Base-by-base conservation (phyloP, 1,284 basidiomycete species). In the Serendipita sp. region DNA sequence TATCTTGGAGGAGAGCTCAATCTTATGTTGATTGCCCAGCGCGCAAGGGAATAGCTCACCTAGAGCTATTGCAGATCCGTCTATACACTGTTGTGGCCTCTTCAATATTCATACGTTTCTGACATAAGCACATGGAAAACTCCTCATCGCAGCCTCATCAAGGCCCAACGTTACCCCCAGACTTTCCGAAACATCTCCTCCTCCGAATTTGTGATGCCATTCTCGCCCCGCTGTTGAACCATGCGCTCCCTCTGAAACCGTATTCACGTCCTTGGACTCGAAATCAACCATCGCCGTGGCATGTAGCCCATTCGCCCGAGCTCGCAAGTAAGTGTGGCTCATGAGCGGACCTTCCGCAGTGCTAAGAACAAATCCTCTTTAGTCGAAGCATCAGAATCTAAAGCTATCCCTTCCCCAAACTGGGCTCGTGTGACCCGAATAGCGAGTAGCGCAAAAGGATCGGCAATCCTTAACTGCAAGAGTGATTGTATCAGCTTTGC, bases 191-290 rank as follows among this genome's bases (percentile, higher is more conserved):
- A n/a, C 53, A 29, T 30, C 53, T 58, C 53, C 32, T 58, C 3
- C 22, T 58, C 3, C 53, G 53, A 22, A 58, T 58, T n/a, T 58
- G 53, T n/a, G 32, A 58, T 22, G 53, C 53, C 15, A 58, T 58
- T 58, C 53, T 58, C 26, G 53, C 4, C 8, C 53, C 53, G 8
- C 26, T 58, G 15, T n/a, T 58, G 22, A 58, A 34, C 53, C 29
- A 4, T 22, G 15, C 17, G 2, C 32, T 32, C 22, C 53, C 53
- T 34, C 53, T 58, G n/a, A 58, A 58, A 34, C 53, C 53, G 8
- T 58, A 58, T 58, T 30, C 53, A 58, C 17, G 32, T 6, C 53
- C 53, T 10, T 58, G 53, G 53, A 34, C 22, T n/a, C 26, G 53
- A 4, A 34, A n/a, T 58, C 17, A 22, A n/a, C 17, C 53, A 22